Conservation (phyloP, 2,329 filamentous ascomycete genomes). For the Fusarium kyushuense region DNA sequence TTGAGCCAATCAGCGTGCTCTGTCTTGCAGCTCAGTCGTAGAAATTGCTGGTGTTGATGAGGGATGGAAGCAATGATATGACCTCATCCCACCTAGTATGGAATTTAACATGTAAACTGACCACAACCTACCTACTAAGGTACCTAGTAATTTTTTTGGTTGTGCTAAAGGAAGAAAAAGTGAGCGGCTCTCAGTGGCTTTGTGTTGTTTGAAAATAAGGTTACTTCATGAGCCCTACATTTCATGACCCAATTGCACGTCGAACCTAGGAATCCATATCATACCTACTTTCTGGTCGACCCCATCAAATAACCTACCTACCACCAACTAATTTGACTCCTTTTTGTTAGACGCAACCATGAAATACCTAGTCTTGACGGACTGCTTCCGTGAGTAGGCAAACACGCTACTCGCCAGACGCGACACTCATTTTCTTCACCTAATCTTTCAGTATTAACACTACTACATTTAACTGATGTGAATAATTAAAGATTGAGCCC, state of each 20-base stretch:
- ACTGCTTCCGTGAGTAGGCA: neutral
- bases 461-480: neutral
- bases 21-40: neutral
- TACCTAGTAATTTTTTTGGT: too few species aligned
- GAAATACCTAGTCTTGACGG: neutral
- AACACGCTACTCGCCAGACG: neutral
- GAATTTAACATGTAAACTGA: neutral
- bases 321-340: neutral
- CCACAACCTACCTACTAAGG: neutral
- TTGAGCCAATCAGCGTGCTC: constrained; percentile 15
- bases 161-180: too few species aligned
- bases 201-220: too few species aligned
- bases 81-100: constrained; percentile 8
- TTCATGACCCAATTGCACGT: too few species aligned
- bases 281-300: too few species aligned
- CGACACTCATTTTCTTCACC: neutral
- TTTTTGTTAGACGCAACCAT: constrained; percentile 5
- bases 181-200: too few species aligned
- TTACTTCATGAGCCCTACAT: too few species aligned
- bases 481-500: neutral
- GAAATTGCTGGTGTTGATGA: constrained; percentile 11
- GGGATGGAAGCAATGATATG: constrained; percentile 12
- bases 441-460: neutral
- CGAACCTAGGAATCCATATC: too few species aligned
- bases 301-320: too few species aligned